Evolutionary conservation across 371 early-diverging fungal species (phyloP).

Genomic region (Caulochytrium protostelioides): DNA sequence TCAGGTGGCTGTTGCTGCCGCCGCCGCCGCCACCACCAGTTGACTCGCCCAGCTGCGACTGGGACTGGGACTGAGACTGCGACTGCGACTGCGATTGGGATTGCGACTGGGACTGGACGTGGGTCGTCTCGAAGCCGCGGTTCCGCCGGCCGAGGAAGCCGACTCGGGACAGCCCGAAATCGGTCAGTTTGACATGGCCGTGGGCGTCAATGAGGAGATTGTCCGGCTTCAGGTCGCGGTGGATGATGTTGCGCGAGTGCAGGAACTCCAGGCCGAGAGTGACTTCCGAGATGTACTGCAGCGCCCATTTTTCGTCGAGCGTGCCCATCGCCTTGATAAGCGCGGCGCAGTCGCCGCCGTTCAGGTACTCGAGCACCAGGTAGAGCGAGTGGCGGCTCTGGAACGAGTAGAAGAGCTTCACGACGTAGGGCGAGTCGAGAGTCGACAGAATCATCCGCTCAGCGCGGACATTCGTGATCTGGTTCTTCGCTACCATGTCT

Average conservation of each 20-base stretch:
- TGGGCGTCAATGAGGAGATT: slow-evolving; percentile 69
- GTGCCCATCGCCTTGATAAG: slow-evolving; percentile 64
- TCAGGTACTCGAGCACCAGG: slow-evolving; percentile 85
- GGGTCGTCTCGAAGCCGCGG: too few species aligned
- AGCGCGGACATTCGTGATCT: slow-evolving; percentile 70
- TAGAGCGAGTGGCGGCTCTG: slow-evolving; percentile 78
- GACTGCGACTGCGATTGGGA: too few species aligned
- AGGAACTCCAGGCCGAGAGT: slow-evolving; percentile 78
- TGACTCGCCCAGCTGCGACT: too few species aligned
- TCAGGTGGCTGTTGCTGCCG: too few species aligned
- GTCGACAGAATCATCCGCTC: slow-evolving; percentile 68
- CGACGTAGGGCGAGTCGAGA: slow-evolving; percentile 77
- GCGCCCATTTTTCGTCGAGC: slow-evolving; percentile 73
- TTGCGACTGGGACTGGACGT: too few species aligned
- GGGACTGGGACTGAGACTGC: too few species aligned
- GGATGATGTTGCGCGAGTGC: slow-evolving; percentile 58
- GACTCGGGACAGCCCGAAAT: slow-evolving; percentile 78
- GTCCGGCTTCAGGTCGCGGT: slow-evolving; percentile 77
- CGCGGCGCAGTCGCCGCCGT: slow-evolving; percentile 88
- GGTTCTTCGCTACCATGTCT: slow-evolving; percentile 81
- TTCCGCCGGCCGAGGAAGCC: slow-evolving; percentile 64
- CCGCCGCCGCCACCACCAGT: too few species aligned
- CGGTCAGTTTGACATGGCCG: slow-evolving; percentile 83
- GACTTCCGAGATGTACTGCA: slow-evolving; percentile 83
- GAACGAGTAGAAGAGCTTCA: slow-evolving; percentile 77